Evolutionary conservation across 2,329 filamentous ascomycete species (phyloP).

Genomic region (Pseudocercospora eumusae): DNA sequence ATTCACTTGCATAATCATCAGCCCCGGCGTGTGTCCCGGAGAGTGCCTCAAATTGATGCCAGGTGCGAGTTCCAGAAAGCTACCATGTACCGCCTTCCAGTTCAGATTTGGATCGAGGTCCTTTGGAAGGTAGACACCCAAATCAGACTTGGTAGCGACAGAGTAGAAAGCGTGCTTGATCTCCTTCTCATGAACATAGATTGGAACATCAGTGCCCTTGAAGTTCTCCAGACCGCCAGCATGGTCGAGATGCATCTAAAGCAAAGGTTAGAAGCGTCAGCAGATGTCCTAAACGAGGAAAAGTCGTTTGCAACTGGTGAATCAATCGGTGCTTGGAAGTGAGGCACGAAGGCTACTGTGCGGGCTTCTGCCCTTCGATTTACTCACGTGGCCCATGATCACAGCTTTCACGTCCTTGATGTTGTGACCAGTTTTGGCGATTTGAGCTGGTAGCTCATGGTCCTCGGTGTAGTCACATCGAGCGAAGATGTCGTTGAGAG

Average conservation of each 20-base stretch:
- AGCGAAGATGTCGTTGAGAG: constrained; percentile 40
- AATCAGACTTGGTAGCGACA: constrained; percentile 42
- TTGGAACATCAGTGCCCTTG: constrained; percentile 39
- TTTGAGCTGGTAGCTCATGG: constrained; percentile 28
- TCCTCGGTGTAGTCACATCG: constrained; percentile 33
- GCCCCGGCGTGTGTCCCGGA: constrained; percentile 43
- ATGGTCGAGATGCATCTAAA: constrained; percentile 35
- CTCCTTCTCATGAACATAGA: constrained; percentile 44
- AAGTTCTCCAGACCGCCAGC: constrained; percentile 42
- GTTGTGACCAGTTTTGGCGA: constrained; percentile 36
- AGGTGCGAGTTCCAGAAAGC: constrained; percentile 39
- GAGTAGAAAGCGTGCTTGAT: constrained; percentile 43
- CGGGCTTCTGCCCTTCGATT: too few relatives aligned
- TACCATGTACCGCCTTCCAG: constrained; percentile 41
- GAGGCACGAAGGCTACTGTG: too few relatives aligned
- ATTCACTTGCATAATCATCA: constrained; percentile 43
- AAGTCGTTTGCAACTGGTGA: too few relatives aligned
- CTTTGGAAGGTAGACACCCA: constrained; percentile 40
- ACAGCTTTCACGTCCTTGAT: constrained; percentile 43
- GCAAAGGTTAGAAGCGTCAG: too few relatives aligned
- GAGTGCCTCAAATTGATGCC: constrained; percentile 41
- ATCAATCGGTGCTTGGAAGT: too few relatives aligned
- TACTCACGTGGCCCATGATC: constrained; percentile 41
- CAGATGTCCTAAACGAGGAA: too few relatives aligned
- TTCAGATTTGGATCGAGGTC: constrained; percentile 43